Evolutionary conservation across 441 rosid species (phyloP), one percentile per base, ranked within the genome.

Genomic region (Mallotus japonicus): DNA sequence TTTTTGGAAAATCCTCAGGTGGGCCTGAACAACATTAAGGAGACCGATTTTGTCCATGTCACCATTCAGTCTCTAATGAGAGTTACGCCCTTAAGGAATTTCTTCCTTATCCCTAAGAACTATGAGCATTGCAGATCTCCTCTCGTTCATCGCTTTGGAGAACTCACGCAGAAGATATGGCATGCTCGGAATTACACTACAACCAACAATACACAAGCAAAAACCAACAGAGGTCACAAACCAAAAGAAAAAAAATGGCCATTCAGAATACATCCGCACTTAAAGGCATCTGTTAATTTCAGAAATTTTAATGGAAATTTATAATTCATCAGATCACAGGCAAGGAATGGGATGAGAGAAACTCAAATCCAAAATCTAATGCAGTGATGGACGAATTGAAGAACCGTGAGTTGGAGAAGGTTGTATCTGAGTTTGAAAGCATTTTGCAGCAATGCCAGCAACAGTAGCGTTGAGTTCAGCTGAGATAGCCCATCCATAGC

Each of bases 121-220:
- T 95, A 95, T 83, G 86, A 83, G 83, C 90, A 91, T 67, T 87
- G 86, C 75, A 86, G 72, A 76, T 95, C 97, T 78, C 88, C 92
- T 65, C 99, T 95, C 83, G 97, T 95, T 78, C 97, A 91, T 37
- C 95, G 96, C 59, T 95, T 92, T 73, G 98, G 99, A 65, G 99
- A 92, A 77, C 98, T 95, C 67, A 85, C 96, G 2, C 84, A 96
- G 55, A 95, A 94, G 89, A 92, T 94, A 70, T 94, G 97, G 99
- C 97, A 92, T 82, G 88, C 99, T 40, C 84, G 92, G 56, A 95
- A 95, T 85, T 95, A n/a, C n/a, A n/a, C n/a, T n/a, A n/a, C n/a
- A n/a, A n/a, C n/a, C n/a, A n/a, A n/a, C 28, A 24, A 50, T 7
- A 65, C 8, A 65, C 8, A 58, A 57, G 8, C 28, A 24, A 24